Evolutionary conservation across 257 asterid genomes (phyloP).

Genomic region (Prunella vulgaris): DNA sequence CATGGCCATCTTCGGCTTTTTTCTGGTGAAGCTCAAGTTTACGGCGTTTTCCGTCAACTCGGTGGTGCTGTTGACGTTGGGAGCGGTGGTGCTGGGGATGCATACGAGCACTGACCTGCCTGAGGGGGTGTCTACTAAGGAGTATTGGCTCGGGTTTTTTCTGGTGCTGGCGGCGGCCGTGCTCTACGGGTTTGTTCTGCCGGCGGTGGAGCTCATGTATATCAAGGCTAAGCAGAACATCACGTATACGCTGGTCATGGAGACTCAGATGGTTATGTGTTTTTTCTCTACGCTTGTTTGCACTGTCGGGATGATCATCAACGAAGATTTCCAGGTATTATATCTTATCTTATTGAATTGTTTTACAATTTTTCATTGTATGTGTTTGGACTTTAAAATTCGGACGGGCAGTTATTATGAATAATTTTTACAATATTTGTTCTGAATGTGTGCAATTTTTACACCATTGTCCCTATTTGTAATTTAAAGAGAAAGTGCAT

Average conservation of each 20-base stretch:
- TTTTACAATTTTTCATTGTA: too few species aligned
- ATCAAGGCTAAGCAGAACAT: conserved; percentile 16
- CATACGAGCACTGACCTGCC: conserved; percentile 24
- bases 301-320: neutral
- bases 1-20: conserved; percentile 12
- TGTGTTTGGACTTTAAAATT: too few species aligned
- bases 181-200: conserved; percentile 38
- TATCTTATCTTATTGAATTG: too few species aligned
- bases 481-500: too few species aligned
- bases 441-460: too few species aligned
- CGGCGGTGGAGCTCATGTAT: conserved; percentile 37
- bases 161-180: conserved; percentile 41
- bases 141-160: conserved; percentile 22
- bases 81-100: conserved; percentile 28
- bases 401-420: too few species aligned
- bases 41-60: conserved; percentile 14
- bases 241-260: conserved; percentile 26
- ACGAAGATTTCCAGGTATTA: neutral
- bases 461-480: too few species aligned
- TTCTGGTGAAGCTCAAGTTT: conserved; percentile 10
- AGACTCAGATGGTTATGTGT: conserved; percentile 32
- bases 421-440: too few species aligned
- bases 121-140: conserved; percentile 10
- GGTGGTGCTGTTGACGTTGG: conserved; percentile 26
- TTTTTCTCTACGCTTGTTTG: conserved; percentile 26